Base-by-base conservation (phyloP, 2,329 filamentous ascomycete genomes). In the Cladophialophora carrionii region DNA sequence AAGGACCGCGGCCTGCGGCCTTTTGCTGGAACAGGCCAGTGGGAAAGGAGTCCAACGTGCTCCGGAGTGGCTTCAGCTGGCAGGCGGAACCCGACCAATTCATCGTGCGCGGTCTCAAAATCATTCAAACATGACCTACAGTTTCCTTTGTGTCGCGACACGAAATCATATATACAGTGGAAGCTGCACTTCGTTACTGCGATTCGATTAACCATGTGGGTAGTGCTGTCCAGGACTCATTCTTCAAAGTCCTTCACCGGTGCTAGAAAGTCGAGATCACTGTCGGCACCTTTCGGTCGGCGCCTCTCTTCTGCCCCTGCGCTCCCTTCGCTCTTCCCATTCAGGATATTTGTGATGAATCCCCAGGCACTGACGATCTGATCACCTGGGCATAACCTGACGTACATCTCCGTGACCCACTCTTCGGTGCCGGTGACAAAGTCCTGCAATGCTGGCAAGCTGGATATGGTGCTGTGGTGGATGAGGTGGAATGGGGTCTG, bases 331-430 rank as follows among this genome's bases (percentile, higher is more conserved):
- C 58, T 41, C 55, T 68, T 66, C 34, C 67, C 64, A 2, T 59
- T 56, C 3, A 69, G 53, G 37, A 69, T 57, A 34, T 69, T 69
- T 46, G 64, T 63, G 10, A 69, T 61, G 34, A 67, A 69, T n/a
- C 57, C 67, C 34, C 62, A 69, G 5, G 67, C 51, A 58, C 34
- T 60, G 10, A 61, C 55, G 4, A 66, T 61, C 37, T 59, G 59
- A 22, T 63, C 64, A 7, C 55, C 61, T 8, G 62, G 59, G 8
- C 37, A 34, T 4, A 69, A 52, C 8, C 62, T 37, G 31, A 63
- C 46, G 53, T 52, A 67, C 59, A 69, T 69, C 34, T 56, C 37
- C 3, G 37, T 60, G n/a, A 65, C 34, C 67, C 67, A 69, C 24
- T 65, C 67, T 24, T 64, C 60, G 1, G 67, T 55, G 12, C 49